Evolutionary conservation across 768 basidiomycete species (phyloP).

Genomic region (Mycena amicta): DNA sequence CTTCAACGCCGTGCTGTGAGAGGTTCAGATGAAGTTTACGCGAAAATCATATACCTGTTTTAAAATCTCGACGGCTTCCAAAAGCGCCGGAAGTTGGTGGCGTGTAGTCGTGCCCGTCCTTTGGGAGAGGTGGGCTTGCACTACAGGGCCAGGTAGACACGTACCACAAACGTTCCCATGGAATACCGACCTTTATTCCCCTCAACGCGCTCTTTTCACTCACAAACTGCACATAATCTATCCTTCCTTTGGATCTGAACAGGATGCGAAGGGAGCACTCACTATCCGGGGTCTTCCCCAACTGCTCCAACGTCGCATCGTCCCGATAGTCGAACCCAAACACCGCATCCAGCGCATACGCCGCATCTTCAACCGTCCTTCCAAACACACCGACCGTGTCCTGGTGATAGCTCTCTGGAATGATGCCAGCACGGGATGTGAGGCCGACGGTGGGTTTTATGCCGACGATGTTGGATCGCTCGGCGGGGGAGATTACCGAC

Average conservation of each 20-base stretch:
- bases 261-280: background rate
- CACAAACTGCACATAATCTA: slow-evolving; percentile 26
- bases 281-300: slow-evolving; percentile 27
- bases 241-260: background rate
- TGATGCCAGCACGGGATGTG: slow-evolving; percentile 44
- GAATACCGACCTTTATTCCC: slow-evolving; percentile 25
- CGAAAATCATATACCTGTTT: slow-evolving; percentile 7
- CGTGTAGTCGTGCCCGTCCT: slow-evolving; percentile 17
- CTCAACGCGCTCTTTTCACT: slow-evolving; percentile 23
- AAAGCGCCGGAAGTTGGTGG: slow-evolving; percentile 19
- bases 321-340: slow-evolving; percentile 38
- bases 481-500: slow-evolving; percentile 39
- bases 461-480: slow-evolving; percentile 42
- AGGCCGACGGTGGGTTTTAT: slow-evolving; percentile 48
- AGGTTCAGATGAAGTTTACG: background rate
- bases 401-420: slow-evolving; percentile 40
- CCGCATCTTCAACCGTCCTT: slow-evolving; percentile 39
- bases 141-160: too few species aligned
- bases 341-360: slow-evolving; percentile 39
- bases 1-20: slow-evolving; percentile 18
- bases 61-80: slow-evolving; percentile 18
- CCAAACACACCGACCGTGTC: slow-evolving; percentile 43
- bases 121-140: too few species aligned
- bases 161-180: slow-evolving; percentile 23
- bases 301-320: slow-evolving; percentile 40